Evolutionary conservation across 768 basidiomycete species (phyloP), one percentile per base, ranked within the genome.

Genomic region (Tricholoma hemisulphureum): DNA sequence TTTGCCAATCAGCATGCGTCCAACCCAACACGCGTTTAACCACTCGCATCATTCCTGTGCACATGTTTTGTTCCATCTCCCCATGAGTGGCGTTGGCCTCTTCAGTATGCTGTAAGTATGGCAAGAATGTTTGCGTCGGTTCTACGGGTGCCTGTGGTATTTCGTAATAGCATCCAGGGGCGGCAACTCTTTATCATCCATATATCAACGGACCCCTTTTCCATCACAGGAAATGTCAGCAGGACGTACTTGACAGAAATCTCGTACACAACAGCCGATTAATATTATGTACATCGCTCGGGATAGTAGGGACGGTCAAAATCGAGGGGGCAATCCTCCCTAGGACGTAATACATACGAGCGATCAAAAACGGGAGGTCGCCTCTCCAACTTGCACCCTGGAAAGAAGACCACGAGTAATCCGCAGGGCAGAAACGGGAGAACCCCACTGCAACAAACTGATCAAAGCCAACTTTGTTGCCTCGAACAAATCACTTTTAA

Each of bases 351-450:
- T 29, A 28, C 26, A 26, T 48, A 48, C 46, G n/a, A 45, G 21
- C 46, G 26, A 48, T 29, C 28, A 48, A 45, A 45, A 45, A 23
- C 41, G 43, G 21, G 43, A 45, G 18, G 43, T 45, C 43, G 24
- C 16, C 21, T 45, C 43, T 45, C 8, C 43, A 11, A 5, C 23
- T 23, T 24, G 21, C 29, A 28, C 26, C 26, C 46, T n/a, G 26
- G 14, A 49, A 49, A 49, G 28, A 49, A 49, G n/a, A 4, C 46
- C 46, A 49, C 46, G 46, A 29, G 46, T 49, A 49, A 49, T 49
- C 46, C 46, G 26, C 46, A 49, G 46, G 46, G 46, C 28, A 28
- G 7, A 29, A 26, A 28, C 46, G 28, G 26, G 26, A 49, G 46
- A 49, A 49, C 23, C 43, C 43, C 13, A 14, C 11, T 24, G 16